A percentile compares a stretch with the other conserved stretches of the same genome.
These are phyloP conservation scores for Pontederia paniculata DNA, from an alignment of 176 grass and related monocot genomes.

Conservation along the genomic window DNA sequence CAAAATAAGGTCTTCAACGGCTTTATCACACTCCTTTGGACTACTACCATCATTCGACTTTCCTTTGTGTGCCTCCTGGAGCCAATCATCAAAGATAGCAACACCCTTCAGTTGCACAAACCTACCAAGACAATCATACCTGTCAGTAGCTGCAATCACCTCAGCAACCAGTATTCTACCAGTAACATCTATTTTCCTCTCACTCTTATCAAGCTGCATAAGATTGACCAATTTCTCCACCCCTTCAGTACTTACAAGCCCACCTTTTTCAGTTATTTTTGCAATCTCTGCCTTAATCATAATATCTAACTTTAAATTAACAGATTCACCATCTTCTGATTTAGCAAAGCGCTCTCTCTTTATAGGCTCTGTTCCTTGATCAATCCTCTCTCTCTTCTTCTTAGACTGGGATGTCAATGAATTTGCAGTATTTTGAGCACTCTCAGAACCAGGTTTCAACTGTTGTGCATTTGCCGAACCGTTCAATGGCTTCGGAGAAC, in stretches of 20 bases:
- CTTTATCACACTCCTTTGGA: constrained; percentile 61
- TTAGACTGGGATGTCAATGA: constrained; percentile 38
- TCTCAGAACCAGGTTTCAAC: constrained; percentile 43
- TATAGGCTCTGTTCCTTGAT: constrained; percentile 22
- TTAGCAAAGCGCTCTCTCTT: constrained; percentile 42
- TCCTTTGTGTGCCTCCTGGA: constrained; percentile 85
- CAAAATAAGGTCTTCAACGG: constrained; percentile 45
- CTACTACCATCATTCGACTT: constrained; percentile 59
- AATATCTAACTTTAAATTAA: constrained; percentile 36
- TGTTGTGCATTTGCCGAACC: constrained; percentile 48
- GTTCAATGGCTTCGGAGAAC: constrained; percentile 58
- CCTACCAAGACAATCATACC: constrained; percentile 43
- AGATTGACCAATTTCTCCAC: constrained; percentile 69
- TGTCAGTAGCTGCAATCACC: constrained; percentile 70
- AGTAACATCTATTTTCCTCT: constrained; percentile 57
- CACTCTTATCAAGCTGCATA: constrained; percentile 63
- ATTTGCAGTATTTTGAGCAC: constrained; percentile 43
- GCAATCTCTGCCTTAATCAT: constrained; percentile 44
- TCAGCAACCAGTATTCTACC: constrained; percentile 51
- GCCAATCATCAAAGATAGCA: constrained; percentile 73
- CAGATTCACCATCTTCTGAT: constrained; percentile 38
- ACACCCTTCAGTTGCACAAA: constrained; percentile 80
- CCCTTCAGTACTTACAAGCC: constrained; percentile 50
- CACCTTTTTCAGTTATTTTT: constrained; percentile 61
- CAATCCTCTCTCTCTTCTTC: constrained; percentile 76